Percentiles rank a stretch among this genome's conserved stretches.
These are phyloP conservation scores for Ganoderma leucocontextum DNA, from an alignment of 1,284 basidiomycete genomes.

Conservation along the genomic window DNA sequence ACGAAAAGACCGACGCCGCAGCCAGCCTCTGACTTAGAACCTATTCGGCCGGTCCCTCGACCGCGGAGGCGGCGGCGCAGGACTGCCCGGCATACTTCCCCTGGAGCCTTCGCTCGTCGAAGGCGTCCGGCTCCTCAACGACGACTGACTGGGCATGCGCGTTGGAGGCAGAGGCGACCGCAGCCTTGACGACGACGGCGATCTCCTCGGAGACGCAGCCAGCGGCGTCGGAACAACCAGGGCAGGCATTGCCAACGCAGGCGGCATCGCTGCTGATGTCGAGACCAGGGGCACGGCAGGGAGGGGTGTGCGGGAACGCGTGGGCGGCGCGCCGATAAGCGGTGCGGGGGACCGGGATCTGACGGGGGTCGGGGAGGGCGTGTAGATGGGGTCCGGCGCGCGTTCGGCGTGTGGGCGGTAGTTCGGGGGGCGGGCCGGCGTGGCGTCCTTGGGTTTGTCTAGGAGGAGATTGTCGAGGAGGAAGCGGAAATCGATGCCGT, in stretches of 20 bases:
- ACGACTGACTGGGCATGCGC: slow-evolving; percentile 34
- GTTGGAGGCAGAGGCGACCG: slow-evolving; percentile 33
- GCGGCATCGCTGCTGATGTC: slow-evolving; percentile 23
- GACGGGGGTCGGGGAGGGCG: slow-evolving; percentile 42
- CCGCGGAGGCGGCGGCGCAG: slow-evolving; percentile 63
- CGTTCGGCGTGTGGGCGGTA: slow-evolving; percentile 43
- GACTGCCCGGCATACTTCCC: slow-evolving; percentile 44
- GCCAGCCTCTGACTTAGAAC: slow-evolving; percentile 38
- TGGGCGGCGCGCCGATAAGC: slow-evolving; percentile 37
- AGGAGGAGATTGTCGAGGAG: slow-evolving; percentile 78
- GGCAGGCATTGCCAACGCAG: slow-evolving; percentile 25
- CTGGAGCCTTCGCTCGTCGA: slow-evolving; percentile 41
- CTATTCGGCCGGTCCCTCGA: slow-evolving; percentile 60
- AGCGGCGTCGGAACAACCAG: slow-evolving; percentile 30
- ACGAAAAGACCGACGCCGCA: not conserved
- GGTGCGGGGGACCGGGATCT: slow-evolving; percentile 42
- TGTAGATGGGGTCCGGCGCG: slow-evolving; percentile 40
- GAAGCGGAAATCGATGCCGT: slow-evolving; percentile 92
- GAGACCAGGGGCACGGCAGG: slow-evolving; percentile 37
- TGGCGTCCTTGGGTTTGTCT: slow-evolving; percentile 52
- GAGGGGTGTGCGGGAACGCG: slow-evolving; percentile 35
- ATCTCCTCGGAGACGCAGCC: slow-evolving; percentile 28
- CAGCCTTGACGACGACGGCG: slow-evolving; percentile 35
- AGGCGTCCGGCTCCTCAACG: slow-evolving; percentile 34
- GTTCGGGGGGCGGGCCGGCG: slow-evolving; percentile 41